Base-by-base conservation (phyloP, 2,329 filamentous ascomycete species). In the Colletotrichum lentis region DNA sequence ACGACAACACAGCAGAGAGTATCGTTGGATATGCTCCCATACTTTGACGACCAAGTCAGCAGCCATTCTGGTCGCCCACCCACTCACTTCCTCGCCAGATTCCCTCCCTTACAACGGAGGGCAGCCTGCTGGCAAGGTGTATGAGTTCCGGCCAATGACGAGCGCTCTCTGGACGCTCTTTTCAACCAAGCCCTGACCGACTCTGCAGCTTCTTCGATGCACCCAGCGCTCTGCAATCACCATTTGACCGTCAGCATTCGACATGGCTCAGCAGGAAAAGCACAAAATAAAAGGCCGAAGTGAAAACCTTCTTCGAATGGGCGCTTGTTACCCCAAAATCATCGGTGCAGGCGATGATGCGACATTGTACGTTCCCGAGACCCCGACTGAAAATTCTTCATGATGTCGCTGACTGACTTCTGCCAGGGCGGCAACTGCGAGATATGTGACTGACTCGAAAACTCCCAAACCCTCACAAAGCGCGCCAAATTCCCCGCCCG, bases 391-490 rank as follows among this genome's bases (percentile, higher is more conserved):
- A 55, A 56, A 46, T 24, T 27, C 31, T 56, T 50, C 35, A 35
- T 20, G 20, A 47, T 43, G 47, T 64, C 37, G 41, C 62, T 56
- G 50, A 61, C 46, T 24, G 37, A 59, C 44, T 64, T 46, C 31
- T n/a, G 46, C 64, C 35, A 43, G 53, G 24, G 41, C 39, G 44
- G 54, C 64, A 35, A 39, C 39, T 53, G 39, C 14, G 35, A 47
- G 43, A 46, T 53, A 22, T 53, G 60, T 14, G 8, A 54, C 64
- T 68, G 65, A 68, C 54, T 65, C 61, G 43, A 20, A 55, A 22
- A 43, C 50, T 44, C 50, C 35, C 43, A 24, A 66, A 62, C 50
- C 35, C 44, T 66, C 50, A 35, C 37, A 55, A 52, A 56, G 49
- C 35, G 37, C 35, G 44, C 44, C 52, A 14, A 55, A 50, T 24